These are phyloP conservation scores for Licmophora abbreviata DNA, from an alignment of 108 stramenopile species.

Conservation along the genomic window DNA sequence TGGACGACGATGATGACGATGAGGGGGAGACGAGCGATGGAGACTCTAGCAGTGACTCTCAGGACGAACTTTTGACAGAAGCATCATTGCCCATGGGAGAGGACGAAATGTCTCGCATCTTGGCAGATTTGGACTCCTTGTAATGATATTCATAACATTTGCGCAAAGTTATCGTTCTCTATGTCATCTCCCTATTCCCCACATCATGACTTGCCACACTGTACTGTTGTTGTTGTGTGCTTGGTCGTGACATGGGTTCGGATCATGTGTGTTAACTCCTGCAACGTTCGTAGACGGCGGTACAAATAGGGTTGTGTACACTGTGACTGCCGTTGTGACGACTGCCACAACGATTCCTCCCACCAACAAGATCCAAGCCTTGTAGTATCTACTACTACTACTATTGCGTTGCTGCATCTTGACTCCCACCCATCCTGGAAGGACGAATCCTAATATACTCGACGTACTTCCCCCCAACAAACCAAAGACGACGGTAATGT, in stretches of 20 bases:
- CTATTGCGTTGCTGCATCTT: slow-evolving; percentile 12
- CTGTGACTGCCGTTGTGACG: slow-evolving; percentile 58
- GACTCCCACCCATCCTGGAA: slow-evolving; percentile 60
- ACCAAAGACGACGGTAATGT: slow-evolving; percentile 71
- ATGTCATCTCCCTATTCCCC: no score
- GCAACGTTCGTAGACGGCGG: background rate
- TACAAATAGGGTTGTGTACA: slow-evolving; percentile 21
- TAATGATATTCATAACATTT: background rate
- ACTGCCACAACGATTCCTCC: slow-evolving; percentile 51
- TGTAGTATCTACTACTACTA: slow-evolving; percentile 4
- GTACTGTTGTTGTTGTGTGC: no score
- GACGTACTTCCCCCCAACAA: slow-evolving; percentile 68
- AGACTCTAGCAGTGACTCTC: background rate
- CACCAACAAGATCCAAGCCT: slow-evolving; percentile 37
- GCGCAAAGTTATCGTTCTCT: no score
- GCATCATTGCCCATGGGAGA: background rate
- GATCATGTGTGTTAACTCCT: no score
- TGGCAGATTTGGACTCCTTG: slow-evolving; percentile 1
- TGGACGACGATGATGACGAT: slow-evolving; percentile 35
- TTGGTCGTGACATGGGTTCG: no score
- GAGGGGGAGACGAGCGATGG: slow-evolving; percentile 6
- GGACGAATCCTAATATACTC: slow-evolving; percentile 55
- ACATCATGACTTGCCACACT: no score
- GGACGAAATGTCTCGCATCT: background rate
- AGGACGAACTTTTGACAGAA: background rate